Evolutionary conservation across 306 rosid species (phyloP), one percentile per base, ranked within the genome.

Genomic region (Urtica urens): DNA sequence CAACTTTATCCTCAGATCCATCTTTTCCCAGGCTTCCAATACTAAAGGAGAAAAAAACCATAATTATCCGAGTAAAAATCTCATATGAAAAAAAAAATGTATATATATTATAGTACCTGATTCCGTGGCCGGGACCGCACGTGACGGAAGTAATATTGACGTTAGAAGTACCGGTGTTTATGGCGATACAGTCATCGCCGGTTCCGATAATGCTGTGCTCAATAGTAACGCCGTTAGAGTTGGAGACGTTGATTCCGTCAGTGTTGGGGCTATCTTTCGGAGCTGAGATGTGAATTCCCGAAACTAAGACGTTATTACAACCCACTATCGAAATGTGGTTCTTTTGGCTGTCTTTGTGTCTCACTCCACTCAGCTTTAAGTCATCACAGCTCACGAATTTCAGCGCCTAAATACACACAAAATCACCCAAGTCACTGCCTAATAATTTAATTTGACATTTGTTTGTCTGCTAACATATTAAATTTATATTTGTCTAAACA

Each of bases 121-220:
- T 45, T 0, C 68, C 68, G 10, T 62, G 68, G 13, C 68, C 68
- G 0, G 61, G 68, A 2, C 68, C 61, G 44, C 61, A 62, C 7
- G 14, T 7, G 2, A 53, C 14, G 20, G 53, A 4, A 33, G 47
- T 30, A 38, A 62, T 26, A 13, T 44, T 44, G 13, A 62, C 6
- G 3, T 11, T 2, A 10, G 53, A 43, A 41, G 22, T 4, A 13
- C 7, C 7, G 23, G 44, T 54, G 10, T 50, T 24, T 4, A 64
- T 48, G 17, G 70, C 22, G 17, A 65, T 49, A 34, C 70, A 65
- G 33, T 65, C 70, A 43, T 65, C 70, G 34, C 70, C 62, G 11
- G 69, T 42, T 46, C 5, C 25, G 13, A 63, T 46, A 3, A 26
- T 42, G 38, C 46, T 26, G 14, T 63, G 24, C 7, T 12, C 23